phyloP scores from a whole-genome alignment of 2,329 filamentous ascomycete genomes.

The Beauveria sp. region DNA sequence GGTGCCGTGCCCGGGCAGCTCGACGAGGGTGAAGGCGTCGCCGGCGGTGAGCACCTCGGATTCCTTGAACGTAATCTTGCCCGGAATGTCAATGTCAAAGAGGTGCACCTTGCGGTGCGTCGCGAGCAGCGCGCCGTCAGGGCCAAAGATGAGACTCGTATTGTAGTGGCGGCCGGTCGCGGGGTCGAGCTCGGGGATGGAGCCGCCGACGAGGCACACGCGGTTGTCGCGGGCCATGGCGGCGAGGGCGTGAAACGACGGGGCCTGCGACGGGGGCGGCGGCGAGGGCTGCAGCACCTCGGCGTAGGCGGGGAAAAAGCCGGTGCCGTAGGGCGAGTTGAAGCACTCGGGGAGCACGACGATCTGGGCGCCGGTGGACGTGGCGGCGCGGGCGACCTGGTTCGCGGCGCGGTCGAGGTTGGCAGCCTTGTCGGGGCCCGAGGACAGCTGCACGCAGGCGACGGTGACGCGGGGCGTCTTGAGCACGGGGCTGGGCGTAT shows the following conservation, averaged over 20 bases:
- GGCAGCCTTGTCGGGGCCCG: conserved; percentile 71
- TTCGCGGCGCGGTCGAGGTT: conserved; percentile 77
- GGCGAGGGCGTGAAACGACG: conserved; percentile 79
- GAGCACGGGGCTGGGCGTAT: conserved; percentile 38
- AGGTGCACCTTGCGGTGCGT: conserved; percentile 91
- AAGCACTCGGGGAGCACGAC: conserved; percentile 97
- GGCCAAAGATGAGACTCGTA: conserved; percentile 77
- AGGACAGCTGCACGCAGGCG: conserved; percentile 73
- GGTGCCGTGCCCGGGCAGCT: conserved; percentile 81
- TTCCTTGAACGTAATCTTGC: conserved; percentile 86
- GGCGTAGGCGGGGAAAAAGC: conserved; percentile 87
- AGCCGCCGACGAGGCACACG: conserved; percentile 81
- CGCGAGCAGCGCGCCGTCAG: conserved; percentile 69
- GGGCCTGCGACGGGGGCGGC: conserved; percentile 61
- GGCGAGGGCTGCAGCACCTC: conserved; percentile 77
- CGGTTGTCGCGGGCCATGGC: conserved; percentile 70
- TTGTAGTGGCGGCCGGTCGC: conserved; percentile 69
- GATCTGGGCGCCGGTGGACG: conserved; percentile 63
- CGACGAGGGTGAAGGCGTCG: conserved; percentile 75
- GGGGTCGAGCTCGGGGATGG: conserved; percentile 73
- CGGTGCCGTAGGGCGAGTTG: conserved; percentile 91
- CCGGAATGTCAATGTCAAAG: conserved; percentile 96
- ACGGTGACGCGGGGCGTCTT: conserved; percentile 67
- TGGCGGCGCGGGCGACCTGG: conserved; percentile 76
- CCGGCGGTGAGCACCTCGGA: conserved; percentile 83